These are phyloP conservation scores for Nicotiana knightiana DNA, from an alignment of 257 asterid species.

Conservation along the genomic window DNA sequence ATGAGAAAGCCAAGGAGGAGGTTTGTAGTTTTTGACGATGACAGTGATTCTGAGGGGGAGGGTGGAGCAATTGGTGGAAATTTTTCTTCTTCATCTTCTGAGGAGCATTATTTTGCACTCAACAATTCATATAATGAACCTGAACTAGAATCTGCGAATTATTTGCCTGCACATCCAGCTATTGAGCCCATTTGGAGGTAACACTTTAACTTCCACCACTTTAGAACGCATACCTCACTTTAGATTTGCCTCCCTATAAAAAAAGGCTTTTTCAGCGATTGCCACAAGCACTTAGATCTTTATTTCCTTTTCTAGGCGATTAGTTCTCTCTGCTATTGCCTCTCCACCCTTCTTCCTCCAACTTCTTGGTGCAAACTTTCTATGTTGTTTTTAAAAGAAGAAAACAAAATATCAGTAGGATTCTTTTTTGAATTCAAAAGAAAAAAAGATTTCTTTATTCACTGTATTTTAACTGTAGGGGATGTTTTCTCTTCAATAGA, in stretches of 20 bases:
- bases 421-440: background rate
- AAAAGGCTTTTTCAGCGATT: background rate
- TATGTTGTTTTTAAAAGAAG: background rate
- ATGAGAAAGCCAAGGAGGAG: constrained; percentile 1
- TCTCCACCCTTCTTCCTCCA: background rate
- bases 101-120: background rate
- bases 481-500: background rate
- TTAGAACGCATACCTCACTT: background rate
- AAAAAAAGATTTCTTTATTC: background rate
- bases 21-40: constrained; percentile 1
- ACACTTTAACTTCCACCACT: background rate
- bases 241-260: background rate
- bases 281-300: background rate
- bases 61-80: background rate
- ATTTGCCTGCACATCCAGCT: background rate
- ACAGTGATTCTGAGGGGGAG: background rate
- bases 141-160: background rate
- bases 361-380: background rate
- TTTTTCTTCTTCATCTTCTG: background rate
- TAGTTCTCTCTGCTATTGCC: background rate
- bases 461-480: constrained; percentile 4
- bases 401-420: background rate
- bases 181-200: constrained; percentile 5
- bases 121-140: background rate
- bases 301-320: background rate